Base-by-base conservation (phyloP, 2,329 filamentous ascomycete species). In the Fulvia fulva region DNA sequence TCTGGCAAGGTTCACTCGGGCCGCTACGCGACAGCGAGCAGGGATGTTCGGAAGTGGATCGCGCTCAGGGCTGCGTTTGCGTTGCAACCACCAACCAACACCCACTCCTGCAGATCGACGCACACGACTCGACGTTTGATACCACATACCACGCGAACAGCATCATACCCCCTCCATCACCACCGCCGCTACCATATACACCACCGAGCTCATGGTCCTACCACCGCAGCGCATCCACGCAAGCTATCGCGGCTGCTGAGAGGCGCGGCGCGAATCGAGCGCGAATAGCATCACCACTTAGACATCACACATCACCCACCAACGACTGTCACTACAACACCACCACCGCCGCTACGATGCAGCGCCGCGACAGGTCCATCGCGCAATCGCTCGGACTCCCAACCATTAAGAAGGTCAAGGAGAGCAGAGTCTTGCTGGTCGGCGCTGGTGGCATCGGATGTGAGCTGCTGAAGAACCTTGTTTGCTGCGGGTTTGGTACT, bases 361-460 rank as follows among this genome's bases (percentile, higher is more conserved):
- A 73, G 64, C 63, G 63, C 37, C 78, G 79, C 68, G 79, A 82
- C 59, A 74, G 71, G 58, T 78, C 74, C 66, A 70, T 78, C 54
- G 73, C 81, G 63, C 84, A 88, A 75, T 89, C 89, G 60, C 81
- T 92, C 53, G 88, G 88, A 61, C 78, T 80, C 34, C 79, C 89
- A 49, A 85, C 91, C 70, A 78, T 63, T 5, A 66, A 65, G 58
- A 65, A 61, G 22, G 66, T 72, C 51, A 71, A 71, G 57, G 65
- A 68, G 56, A 71, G 70, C 58, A 61, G 70, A 16, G 67, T 97
- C 54, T 82, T 99, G 58, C 91, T 99, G 81, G 93, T 99, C 57
- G 94, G 94, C 69, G 94, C 94, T 56, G 94, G 94, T 62, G 94
- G 94, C 62, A 99, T 99, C 71, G 94, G 94, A 67, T 99, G 94